Conservation (phyloP, 129 eudicot genomes). For the Apium graveolens region DNA sequence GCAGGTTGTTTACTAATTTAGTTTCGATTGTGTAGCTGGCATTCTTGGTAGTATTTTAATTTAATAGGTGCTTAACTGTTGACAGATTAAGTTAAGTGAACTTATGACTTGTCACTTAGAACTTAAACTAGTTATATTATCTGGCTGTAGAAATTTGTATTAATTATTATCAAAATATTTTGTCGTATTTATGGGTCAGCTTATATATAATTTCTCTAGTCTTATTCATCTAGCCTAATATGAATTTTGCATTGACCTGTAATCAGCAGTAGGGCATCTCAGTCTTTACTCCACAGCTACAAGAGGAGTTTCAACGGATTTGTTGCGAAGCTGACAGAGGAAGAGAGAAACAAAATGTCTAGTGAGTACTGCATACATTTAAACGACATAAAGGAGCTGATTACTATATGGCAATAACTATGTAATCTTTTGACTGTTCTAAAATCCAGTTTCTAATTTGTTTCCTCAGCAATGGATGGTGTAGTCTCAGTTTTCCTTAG, state of each 20-base stretch:
- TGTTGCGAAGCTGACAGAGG: conserved; percentile 53
- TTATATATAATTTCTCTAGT: neutral
- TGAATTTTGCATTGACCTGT: conserved; percentile 3
- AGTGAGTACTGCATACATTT: conserved; percentile 12
- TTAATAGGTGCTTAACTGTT: neutral
- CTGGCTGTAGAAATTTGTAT: neutral
- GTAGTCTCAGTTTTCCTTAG: conserved; percentile 25
- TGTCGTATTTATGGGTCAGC: neutral
- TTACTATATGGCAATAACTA: neutral
- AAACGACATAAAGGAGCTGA: neutral
- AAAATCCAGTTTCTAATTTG: neutral
- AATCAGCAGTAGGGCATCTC: conserved; percentile 52
- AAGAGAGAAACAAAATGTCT: conserved; percentile 29
- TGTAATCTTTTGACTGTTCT: neutral
- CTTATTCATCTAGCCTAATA: neutral
- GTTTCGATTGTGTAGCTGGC: neutral
- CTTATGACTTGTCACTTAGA: neutral
- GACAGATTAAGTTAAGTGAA: neutral
- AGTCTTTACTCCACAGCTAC: conserved; percentile 59
- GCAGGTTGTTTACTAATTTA: conserved; percentile 35
- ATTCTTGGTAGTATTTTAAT: neutral
- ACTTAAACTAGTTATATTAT: neutral
- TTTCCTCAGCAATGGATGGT: conserved; percentile 19
- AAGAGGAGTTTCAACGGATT: conserved; percentile 59
- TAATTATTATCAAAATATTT: too few relatives aligned